Conservation (phyloP, 352 stramenopile species). For the Globisporangium perplexum region DNA sequence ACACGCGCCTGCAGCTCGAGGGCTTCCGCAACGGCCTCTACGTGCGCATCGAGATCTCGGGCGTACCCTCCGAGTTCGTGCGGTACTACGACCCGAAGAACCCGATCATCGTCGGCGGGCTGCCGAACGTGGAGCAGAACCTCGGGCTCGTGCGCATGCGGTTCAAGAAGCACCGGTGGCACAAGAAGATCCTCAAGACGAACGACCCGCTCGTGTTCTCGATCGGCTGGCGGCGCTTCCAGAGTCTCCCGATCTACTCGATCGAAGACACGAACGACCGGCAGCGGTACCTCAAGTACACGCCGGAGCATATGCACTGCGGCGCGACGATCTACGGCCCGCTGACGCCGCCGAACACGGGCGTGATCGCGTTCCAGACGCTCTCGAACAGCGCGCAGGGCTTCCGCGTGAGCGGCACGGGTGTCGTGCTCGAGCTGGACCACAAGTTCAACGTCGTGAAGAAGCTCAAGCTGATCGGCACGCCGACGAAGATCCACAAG, state of each 20-base stretch:
- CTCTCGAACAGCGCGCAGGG: slow-evolving; percentile 88
- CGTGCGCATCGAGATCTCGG: slow-evolving; percentile 95
- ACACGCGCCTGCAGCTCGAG: slow-evolving; percentile 90
- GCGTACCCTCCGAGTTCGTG: slow-evolving; percentile 94
- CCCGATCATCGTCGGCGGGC: slow-evolving; percentile 89
- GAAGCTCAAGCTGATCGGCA: slow-evolving; percentile 99
- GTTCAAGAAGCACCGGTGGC: slow-evolving; percentile 99
- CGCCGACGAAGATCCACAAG: slow-evolving; percentile 97
- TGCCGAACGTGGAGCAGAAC: slow-evolving; percentile 95
- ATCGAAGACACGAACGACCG: slow-evolving; percentile 98
- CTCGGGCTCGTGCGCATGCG: slow-evolving; percentile 94
- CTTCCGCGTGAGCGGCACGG: slow-evolving; percentile 97
- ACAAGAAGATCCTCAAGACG: slow-evolving; percentile 97
- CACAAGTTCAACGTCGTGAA: slow-evolving; percentile 98
- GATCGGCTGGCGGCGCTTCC: slow-evolving; percentile 98
- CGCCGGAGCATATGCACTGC: slow-evolving; percentile 99
- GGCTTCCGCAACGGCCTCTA: slow-evolving; percentile 97
- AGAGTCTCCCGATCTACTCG: slow-evolving; percentile 97
- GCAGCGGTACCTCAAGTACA: slow-evolving; percentile 97
- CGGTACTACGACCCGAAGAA: slow-evolving; percentile 90
- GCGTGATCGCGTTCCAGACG: slow-evolving; percentile 96
- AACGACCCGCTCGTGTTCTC: slow-evolving; percentile 98
- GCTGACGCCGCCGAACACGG: slow-evolving; percentile 95
- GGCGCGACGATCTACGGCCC: slow-evolving; percentile 96
- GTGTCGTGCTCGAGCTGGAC: slow-evolving; percentile 96